A percentile compares a stretch with the other conserved stretches of the same genome.
phyloP scores from a whole-genome alignment of 2,329 filamentous ascomycete genomes.

The Colletotrichum sansevieriae region DNA sequence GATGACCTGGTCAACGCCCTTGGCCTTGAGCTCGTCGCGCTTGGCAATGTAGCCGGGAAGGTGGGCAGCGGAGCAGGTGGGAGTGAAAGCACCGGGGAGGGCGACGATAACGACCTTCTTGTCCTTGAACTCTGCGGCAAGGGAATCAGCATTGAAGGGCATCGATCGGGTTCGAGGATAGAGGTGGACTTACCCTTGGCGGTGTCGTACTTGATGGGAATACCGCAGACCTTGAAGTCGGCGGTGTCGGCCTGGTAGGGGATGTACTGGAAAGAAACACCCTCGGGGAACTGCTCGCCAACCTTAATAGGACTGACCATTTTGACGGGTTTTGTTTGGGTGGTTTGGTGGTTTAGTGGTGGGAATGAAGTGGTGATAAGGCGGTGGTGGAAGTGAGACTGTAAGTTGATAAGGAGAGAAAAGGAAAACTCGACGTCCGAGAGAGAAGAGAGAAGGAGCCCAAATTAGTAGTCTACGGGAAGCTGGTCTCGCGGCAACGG shows the following conservation, averaged over 20 bases:
- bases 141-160: constrained; percentile 19
- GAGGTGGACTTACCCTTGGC: constrained; percentile 70
- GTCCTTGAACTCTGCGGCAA: constrained; percentile 63
- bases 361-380: constrained; percentile 12
- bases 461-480: constrained; percentile 33
- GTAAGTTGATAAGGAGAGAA: constrained; percentile 7
- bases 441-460: constrained; percentile 4
- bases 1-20: constrained; percentile 86
- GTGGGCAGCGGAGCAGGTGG: constrained; percentile 85
- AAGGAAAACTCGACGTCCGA: not conserved
- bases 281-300: constrained; percentile 86
- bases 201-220: constrained; percentile 83
- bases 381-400: not conserved
- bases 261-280: constrained; percentile 86
- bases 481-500: constrained; percentile 15
- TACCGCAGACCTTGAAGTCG: constrained; percentile 81
- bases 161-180: not conserved
- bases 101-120: constrained; percentile 70
- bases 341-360: not conserved
- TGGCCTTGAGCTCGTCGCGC: constrained; percentile 76
- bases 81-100: constrained; percentile 83
- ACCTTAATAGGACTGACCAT: constrained; percentile 76
- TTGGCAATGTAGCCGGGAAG: constrained; percentile 84
- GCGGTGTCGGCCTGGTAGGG: constrained; percentile 78
- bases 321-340: constrained; percentile 40